These are phyloP conservation scores for Pyrus hybrid DNA, from an alignment of 331 rosid species.

Conservation along the genomic window DNA sequence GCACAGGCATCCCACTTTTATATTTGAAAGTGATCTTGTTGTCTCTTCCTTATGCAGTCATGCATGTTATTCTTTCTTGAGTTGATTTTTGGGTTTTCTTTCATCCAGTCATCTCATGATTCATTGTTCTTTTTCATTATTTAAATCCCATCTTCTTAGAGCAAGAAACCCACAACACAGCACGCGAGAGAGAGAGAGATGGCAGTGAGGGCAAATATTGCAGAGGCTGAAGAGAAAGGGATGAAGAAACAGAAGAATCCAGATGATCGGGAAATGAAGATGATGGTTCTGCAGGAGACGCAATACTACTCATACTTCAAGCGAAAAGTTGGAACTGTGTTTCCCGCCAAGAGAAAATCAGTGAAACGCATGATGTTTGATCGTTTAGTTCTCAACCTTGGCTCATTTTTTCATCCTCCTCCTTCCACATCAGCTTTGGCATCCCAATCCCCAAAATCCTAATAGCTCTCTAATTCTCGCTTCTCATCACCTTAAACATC, in stretches of 20 bases:
- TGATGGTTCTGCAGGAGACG: neutral
- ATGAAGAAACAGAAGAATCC: neutral
- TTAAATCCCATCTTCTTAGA: no score
- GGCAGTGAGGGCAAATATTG: neutral
- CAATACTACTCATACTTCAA: neutral
- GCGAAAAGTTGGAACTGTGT: conserved; percentile 1
- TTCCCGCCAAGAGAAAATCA: conserved; percentile 8
- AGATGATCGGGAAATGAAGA: neutral
- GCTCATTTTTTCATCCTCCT: neutral
- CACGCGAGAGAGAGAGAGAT: neutral
- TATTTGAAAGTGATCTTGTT: neutral
- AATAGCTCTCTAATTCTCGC: neutral
- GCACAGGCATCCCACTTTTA: neutral
- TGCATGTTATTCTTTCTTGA: neutral
- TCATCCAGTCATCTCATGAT: neutral
- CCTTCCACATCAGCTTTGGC: neutral
- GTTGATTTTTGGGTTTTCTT: neutral
- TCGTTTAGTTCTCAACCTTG: neutral
- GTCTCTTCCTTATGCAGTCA: neutral
- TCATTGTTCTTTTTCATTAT: neutral
- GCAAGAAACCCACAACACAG: no score
- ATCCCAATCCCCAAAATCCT: neutral
- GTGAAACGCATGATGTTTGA: no score
- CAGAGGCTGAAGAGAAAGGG: neutral
- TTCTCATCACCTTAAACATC: neutral